Evolutionary conservation across 768 basidiomycete species (phyloP).

Genomic region (Russula emetica): DNA sequence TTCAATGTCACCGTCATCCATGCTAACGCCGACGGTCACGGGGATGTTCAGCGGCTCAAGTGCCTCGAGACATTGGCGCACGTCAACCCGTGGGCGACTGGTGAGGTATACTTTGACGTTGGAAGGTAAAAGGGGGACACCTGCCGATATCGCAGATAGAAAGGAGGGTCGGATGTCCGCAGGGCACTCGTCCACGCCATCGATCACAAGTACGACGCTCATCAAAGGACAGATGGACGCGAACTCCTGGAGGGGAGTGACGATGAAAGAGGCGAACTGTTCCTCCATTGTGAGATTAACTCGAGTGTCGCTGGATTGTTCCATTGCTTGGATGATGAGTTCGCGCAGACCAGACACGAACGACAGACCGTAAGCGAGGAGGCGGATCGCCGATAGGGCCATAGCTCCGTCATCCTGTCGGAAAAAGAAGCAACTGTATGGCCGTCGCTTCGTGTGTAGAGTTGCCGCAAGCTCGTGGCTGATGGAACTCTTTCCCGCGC

Average conservation of each 20-base stretch:
- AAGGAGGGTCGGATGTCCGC: slow-evolving; percentile 15
- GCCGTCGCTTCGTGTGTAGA: slow-evolving; percentile 17
- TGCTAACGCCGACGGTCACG: slow-evolving; percentile 1
- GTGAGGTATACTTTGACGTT: slow-evolving; percentile 25
- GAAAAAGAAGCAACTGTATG: slow-evolving; percentile 29
- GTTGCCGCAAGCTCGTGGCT: slow-evolving; percentile 25
- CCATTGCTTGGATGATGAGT: slow-evolving; percentile 12
- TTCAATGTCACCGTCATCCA: slow-evolving; percentile 23
- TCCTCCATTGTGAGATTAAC: slow-evolving; percentile 18
- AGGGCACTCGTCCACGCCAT: slow-evolving; percentile 28
- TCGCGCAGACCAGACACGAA: slow-evolving; percentile 22
- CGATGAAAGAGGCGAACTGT: slow-evolving; percentile 25
- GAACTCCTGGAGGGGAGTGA: slow-evolving; percentile 17
- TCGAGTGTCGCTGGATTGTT: slow-evolving; percentile 9
- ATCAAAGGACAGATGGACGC: slow-evolving; percentile 3
- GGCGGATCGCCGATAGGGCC: slow-evolving; percentile 17
- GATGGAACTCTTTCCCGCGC: slow-evolving; percentile 28
- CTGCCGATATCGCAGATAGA: slow-evolving; percentile 3
- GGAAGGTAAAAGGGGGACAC: slow-evolving; percentile 14
- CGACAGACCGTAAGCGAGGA: slow-evolving; percentile 26
- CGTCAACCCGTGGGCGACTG: slow-evolving; percentile 25
- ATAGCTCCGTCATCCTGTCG: slow-evolving; percentile 17
- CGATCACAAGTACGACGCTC: slow-evolving; percentile 25
- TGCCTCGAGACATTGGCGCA: not conserved
- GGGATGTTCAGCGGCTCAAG: not conserved